phyloP scores from a whole-genome alignment of 1,284 basidiomycete genomes.

The Sanguinoderma infundibulare region DNA sequence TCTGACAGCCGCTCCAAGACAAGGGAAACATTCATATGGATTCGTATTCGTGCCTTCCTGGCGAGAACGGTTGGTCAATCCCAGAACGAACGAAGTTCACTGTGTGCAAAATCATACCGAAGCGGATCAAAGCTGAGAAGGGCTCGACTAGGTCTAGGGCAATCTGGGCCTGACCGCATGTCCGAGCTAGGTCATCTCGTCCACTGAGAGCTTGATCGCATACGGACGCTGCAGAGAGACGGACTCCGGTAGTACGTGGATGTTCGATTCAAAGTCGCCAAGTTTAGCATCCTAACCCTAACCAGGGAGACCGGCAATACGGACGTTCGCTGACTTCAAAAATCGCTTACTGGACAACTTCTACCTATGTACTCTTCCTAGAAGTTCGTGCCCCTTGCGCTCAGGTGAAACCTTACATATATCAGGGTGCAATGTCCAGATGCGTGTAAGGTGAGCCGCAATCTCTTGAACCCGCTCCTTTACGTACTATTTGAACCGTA shows the following conservation, averaged over 20 bases:
- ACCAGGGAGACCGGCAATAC: not conserved
- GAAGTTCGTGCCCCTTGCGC: too few relatives aligned
- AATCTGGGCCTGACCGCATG: not conserved
- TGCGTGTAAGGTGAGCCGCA: too few relatives aligned
- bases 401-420: too few relatives aligned
- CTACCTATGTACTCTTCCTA: not conserved
- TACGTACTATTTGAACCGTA: too few relatives aligned
- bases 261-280: not conserved
- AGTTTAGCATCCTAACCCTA: not conserved
- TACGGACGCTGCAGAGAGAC: too few relatives aligned
- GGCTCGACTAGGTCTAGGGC: not conserved
- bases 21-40: not conserved
- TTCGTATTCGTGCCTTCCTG: too few relatives aligned
- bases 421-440: too few relatives aligned
- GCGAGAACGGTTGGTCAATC: not conserved
- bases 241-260: too few relatives aligned
- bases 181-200: not conserved
- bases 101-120: not conserved
- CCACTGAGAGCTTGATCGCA: not conserved
- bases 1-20: not conserved
- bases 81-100: not conserved
- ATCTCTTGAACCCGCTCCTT: too few relatives aligned
- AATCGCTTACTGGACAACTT: not conserved
- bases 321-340: constrained; percentile 4
- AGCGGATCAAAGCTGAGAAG: not conserved